phyloP scores from a whole-genome alignment of 768 basidiomycete genomes.

The Daedaleopsis nitida region DNA sequence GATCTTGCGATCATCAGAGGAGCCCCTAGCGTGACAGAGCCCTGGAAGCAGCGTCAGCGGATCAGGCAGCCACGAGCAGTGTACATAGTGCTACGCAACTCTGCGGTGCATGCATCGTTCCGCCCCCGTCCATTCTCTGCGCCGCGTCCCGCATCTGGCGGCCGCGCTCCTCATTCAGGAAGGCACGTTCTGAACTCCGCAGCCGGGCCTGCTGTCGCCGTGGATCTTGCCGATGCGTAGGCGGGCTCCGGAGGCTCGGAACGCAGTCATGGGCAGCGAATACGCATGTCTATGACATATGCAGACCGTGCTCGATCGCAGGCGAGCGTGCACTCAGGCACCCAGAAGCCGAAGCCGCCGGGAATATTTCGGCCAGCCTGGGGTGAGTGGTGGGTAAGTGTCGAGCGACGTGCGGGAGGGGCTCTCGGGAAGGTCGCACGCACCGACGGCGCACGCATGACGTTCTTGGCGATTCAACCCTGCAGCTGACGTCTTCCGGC shows the following conservation, averaged over 20 bases:
- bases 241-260: too few relatives aligned
- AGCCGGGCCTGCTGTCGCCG: neutral
- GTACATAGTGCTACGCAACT: neutral
- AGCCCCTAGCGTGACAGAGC: neutral
- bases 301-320: neutral
- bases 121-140: neutral
- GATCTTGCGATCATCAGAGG: neutral
- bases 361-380: neutral
- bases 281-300: neutral
- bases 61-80: neutral
- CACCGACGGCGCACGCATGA: conserved; percentile 7
- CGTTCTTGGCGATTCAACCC: conserved; percentile 10
- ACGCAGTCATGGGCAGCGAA: too few relatives aligned
- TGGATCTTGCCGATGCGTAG: neutral
- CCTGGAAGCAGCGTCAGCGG: neutral
- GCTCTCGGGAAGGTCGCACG: neutral
- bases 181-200: neutral
- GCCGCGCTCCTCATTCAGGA: neutral
- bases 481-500: conserved; percentile 17
- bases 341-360: neutral
- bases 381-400: neutral
- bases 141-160: neutral
- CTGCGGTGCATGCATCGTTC: neutral
- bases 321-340: neutral
- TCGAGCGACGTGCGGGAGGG: neutral